Evolutionary conservation across 345 rosid species (phyloP).

Genomic region (Erysimum cheiranthoides): DNA sequence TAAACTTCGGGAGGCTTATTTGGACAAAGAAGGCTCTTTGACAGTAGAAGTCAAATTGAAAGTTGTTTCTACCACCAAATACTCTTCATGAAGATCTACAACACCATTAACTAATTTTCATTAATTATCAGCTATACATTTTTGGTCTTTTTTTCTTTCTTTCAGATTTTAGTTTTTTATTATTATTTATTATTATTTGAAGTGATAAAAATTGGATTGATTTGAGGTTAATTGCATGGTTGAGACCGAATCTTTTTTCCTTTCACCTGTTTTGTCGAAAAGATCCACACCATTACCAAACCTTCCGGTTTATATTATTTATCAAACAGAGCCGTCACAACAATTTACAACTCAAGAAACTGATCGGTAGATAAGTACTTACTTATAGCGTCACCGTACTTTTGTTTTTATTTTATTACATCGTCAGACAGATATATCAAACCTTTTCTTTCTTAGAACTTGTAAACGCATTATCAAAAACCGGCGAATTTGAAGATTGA

Average conservation of each 20-base stretch:
- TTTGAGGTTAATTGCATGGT: no score
- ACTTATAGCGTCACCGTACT: slow-evolving; percentile 2
- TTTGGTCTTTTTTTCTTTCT: no score
- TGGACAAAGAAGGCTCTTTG: slow-evolving; percentile 26
- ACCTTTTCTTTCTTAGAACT: not conserved
- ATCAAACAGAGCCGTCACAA: slow-evolving; percentile 29
- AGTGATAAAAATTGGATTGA: no score
- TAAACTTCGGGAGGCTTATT: not conserved
- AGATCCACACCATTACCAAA: not conserved
- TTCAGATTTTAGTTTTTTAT: no score
- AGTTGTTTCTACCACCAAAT: slow-evolving; percentile 17
- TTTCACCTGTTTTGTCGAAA: not conserved
- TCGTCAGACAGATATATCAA: not conserved
- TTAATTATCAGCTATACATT: no score
- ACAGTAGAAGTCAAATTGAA: slow-evolving; percentile 3
- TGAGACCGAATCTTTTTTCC: not conserved
- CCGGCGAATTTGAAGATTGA: slow-evolving; percentile 39
- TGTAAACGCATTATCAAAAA: slow-evolving; percentile 23
- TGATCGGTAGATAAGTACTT: not conserved
- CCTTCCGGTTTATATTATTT: slow-evolving; percentile 1
- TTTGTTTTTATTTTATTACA: slow-evolving; percentile 12
- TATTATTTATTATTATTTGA: no score
- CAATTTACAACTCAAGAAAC: slow-evolving; percentile 35
- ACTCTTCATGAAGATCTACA: not conserved
- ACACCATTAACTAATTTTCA: not conserved